phyloP scores from a whole-genome alignment of 163 green algal species.

The Scenedesmus sp. region DNA sequence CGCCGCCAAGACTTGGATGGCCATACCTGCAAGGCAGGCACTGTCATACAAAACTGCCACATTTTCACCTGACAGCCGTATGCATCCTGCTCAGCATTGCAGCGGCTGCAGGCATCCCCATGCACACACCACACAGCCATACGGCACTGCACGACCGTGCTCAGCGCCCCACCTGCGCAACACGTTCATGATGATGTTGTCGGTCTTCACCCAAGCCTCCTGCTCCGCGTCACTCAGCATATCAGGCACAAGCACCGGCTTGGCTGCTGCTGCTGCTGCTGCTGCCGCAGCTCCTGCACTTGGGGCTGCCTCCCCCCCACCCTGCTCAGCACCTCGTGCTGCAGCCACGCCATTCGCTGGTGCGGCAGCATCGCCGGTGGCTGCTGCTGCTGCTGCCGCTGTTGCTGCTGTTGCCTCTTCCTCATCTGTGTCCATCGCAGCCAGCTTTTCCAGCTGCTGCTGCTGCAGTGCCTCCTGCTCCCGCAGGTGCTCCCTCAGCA shows the following conservation, averaged over 20 bases:
- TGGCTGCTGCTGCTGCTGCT: background rate
- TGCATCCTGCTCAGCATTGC: too few species aligned
- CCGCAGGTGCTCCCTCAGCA: constrained; percentile 15
- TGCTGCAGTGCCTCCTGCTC: constrained; percentile 42
- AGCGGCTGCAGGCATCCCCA: too few species aligned
- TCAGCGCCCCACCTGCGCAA: constrained; percentile 42
- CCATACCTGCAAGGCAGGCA: too few species aligned
- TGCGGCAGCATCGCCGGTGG: background rate
- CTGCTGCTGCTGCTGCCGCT: background rate
- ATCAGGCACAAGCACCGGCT: background rate
- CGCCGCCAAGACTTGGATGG: too few species aligned
- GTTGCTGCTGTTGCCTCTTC: background rate
- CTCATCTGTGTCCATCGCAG: constrained; percentile 3
- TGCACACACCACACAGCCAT: too few species aligned
- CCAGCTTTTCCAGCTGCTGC: constrained; percentile 39
- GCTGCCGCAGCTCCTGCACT: background rate
- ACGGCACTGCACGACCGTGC: background rate
- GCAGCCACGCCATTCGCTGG: background rate
- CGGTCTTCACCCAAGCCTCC: constrained; percentile 29
- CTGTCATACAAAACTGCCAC: too few species aligned
- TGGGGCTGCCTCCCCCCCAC: background rate
- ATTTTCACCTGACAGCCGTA: too few species aligned
- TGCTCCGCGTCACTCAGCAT: background rate
- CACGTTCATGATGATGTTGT: constrained; percentile 54
- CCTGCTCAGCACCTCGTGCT: background rate